Base-by-base conservation (phyloP, 306 rosid species). In the Gleditsia sinensis region DNA sequence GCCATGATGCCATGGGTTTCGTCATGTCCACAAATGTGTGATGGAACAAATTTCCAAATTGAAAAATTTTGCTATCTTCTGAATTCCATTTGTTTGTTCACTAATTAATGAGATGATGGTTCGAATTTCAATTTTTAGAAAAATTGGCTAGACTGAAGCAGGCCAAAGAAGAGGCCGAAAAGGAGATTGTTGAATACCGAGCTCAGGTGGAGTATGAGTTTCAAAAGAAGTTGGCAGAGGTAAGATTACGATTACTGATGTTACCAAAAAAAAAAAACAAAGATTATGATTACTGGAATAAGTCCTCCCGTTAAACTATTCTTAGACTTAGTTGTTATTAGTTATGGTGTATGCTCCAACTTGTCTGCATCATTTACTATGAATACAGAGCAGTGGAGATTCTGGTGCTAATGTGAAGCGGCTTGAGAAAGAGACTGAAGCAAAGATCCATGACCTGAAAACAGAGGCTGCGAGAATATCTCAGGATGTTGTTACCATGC, bases 351-450 rank as follows among this genome's bases (percentile, higher is more conserved):
- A 27, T 56, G 62, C 12, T 14, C 64, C 66, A 32, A 61, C 4
- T 61, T 53, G 48, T 69, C 13, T 45, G 53, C 59, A 8, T 68
- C 32, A 32, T n/a, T 67, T 74, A 46, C n/a, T 11, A 16, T 74
- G 74, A 82, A 63, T 78, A 62, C 88, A 93, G 97, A 88, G 89
- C 76, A 91, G 94, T 67, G 98, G 98, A 80, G 96, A 91, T 81
- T 91, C 98, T 40, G 94, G 97, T 78, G 97, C 97, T 45, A 93
- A 89, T 74, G 98, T 89, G 65, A 91, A 91, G 87, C 91, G 96
- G 49, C 98, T 93, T 51, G 98, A 91, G 78, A 68, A 63, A 4
- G 98, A 93, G 79, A 91, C 97, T 9, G 84, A 65, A 8, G 81
- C 34, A 28, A 91, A 91, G 89, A 93, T 93, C 75, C 53, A 71